Evolutionary conservation across 164 flowering plant genomes (phyloP).

Genomic region (Echeveria elegans): DNA sequence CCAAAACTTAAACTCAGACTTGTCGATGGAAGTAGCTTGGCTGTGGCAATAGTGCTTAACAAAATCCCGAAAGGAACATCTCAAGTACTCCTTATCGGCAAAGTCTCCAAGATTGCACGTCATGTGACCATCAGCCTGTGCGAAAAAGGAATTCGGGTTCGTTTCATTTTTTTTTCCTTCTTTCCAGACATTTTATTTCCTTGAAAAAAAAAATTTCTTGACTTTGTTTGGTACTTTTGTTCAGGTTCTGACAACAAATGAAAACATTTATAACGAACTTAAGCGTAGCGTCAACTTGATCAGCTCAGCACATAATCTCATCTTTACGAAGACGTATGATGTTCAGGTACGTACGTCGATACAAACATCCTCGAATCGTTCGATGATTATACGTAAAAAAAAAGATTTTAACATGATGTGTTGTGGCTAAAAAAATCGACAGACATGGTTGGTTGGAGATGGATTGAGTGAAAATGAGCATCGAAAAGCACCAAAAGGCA

Average conservation of each 20-base stretch:
- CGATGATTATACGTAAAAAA: neutral
- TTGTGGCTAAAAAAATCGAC: neutral
- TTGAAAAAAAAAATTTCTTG: neutral
- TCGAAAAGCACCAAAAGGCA: slow-evolving; percentile 35
- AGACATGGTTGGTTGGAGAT: slow-evolving; percentile 57
- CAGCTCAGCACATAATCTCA: slow-evolving; percentile 13
- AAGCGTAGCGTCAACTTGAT: slow-evolving; percentile 9
- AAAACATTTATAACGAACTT: slow-evolving; percentile 24
- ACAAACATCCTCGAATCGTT: neutral
- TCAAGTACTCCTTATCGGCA: slow-evolving; percentile 40
- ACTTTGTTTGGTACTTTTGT: neutral
- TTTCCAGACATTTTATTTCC: neutral
- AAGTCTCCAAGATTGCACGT: slow-evolving; percentile 30
- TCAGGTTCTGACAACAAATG: slow-evolving; percentile 23
- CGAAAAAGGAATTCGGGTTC: slow-evolving; percentile 41
- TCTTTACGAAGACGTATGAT: slow-evolving; percentile 20
- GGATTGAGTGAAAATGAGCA: slow-evolving; percentile 33
- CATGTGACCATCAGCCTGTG: slow-evolving; percentile 32
- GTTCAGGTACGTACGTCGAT: slow-evolving; percentile 21
- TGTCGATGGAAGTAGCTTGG: slow-evolving; percentile 69
- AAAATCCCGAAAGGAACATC: slow-evolving; percentile 49
- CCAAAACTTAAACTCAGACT: slow-evolving; percentile 33
- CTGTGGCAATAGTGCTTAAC: slow-evolving; percentile 47
- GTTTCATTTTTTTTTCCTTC: neutral
- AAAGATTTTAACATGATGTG: neutral